Percentiles rank a stretch among this genome's conserved stretches.
Evolutionary conservation across 2,329 filamentous ascomycete genomes (phyloP).

Genomic region (Pseudohalonectria lignicola): DNA sequence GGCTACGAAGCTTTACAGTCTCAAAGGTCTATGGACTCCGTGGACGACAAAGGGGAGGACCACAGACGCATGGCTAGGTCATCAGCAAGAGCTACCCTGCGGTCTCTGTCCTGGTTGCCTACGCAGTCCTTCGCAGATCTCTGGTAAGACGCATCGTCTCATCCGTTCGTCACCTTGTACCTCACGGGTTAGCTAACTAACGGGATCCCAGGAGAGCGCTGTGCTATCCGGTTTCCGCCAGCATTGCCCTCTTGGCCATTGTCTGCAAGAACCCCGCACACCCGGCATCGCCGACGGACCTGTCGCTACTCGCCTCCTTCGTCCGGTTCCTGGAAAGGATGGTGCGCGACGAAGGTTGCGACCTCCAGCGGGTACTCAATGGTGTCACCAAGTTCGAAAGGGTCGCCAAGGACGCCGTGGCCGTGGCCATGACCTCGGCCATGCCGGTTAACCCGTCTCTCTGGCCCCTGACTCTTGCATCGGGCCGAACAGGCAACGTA

Average conservation of each 20-base stretch:
- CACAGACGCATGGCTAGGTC: background rate
- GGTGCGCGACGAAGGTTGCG: background rate
- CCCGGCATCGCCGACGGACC: background rate
- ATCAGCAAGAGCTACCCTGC: background rate
- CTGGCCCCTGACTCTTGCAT: conserved; percentile 2
- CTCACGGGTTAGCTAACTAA: background rate
- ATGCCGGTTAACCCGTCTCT: conserved; percentile 5
- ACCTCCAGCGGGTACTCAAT: conserved; percentile 2
- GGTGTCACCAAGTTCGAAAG: conserved; percentile 3
- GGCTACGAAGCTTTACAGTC: background rate
- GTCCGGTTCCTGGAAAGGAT: background rate
- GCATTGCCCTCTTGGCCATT: conserved; percentile 3
- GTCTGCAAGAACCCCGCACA: conserved; percentile 4
- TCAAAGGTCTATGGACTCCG: background rate
- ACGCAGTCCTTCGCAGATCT: background rate
- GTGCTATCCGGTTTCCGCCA: conserved; percentile 4
- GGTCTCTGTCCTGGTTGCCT: background rate
- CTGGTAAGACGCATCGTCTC: too few relatives aligned
- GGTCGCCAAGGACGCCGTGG: conserved; percentile 4
- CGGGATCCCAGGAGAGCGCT: background rate
- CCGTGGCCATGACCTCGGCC: background rate
- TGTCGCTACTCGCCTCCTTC: background rate
- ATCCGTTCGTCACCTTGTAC: too few relatives aligned
- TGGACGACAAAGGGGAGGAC: background rate
- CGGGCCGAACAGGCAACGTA: conserved; percentile 2